phyloP scores from a whole-genome alignment of 345 rosid genomes.

The Hirschfeldia incana region DNA sequence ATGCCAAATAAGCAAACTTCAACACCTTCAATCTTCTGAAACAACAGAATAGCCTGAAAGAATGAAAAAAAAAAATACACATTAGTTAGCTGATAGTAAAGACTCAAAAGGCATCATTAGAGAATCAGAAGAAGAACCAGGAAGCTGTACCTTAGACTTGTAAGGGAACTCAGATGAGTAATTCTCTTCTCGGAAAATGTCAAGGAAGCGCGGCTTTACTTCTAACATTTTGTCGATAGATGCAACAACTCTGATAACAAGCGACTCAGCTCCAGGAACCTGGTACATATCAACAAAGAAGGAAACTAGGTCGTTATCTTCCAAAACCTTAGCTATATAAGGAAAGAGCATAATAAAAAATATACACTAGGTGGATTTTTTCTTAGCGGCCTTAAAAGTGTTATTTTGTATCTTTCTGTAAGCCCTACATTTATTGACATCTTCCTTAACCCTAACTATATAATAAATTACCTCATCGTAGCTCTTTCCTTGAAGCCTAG shows the following conservation, averaged over 20 bases:
- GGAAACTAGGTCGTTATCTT: slow-evolving; percentile 8
- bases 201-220: slow-evolving; percentile 95
- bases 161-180: slow-evolving; percentile 93
- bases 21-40: slow-evolving; percentile 99
- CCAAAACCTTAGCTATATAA: not conserved
- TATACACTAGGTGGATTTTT: slow-evolving; percentile 9
- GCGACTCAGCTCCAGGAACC: slow-evolving; percentile 96
- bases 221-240: slow-evolving; percentile 96
- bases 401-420: slow-evolving; percentile 7
- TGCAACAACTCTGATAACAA: slow-evolving; percentile 93
- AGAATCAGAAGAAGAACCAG: slow-evolving; percentile 22
- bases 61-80: slow-evolving; percentile 19
- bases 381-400: not conserved
- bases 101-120: slow-evolving; percentile 5
- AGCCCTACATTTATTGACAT: not conserved
- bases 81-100: slow-evolving; percentile 7
- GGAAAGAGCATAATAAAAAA: slow-evolving; percentile 9
- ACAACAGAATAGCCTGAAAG: slow-evolving; percentile 80
- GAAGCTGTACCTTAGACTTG: slow-evolving; percentile 79
- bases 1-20: slow-evolving; percentile 99
- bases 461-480: slow-evolving; percentile 76
- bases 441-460: not conserved
- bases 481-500: slow-evolving; percentile 73
- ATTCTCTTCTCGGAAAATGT: slow-evolving; percentile 90
- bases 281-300: slow-evolving; percentile 39